These are phyloP conservation scores for Xylariaceae sp. DNA, from an alignment of 2,329 filamentous ascomycete species.

Conservation along the genomic window DNA sequence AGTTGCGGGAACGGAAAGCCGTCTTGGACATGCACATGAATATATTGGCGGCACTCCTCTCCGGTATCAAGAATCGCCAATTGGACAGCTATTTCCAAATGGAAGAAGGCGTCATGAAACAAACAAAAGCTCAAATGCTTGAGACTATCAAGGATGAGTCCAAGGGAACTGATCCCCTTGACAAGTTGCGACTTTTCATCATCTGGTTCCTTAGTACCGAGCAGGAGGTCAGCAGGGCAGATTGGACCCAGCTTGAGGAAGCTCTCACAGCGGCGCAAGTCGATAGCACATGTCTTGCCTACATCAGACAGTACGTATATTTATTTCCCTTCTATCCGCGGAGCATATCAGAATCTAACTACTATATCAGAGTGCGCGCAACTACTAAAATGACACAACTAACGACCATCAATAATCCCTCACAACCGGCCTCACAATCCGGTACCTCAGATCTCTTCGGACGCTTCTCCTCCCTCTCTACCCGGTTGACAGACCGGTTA, in stretches of 20 bases:
- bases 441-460: conserved; percentile 77
- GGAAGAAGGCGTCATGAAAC: conserved; percentile 88
- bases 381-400: conserved; percentile 98
- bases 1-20: conserved; percentile 88
- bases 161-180: conserved; percentile 77
- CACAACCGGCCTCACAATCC: conserved; percentile 55
- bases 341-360: conserved; percentile 24
- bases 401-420: conserved; percentile 75
- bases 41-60: conserved; percentile 70
- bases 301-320: conserved; percentile 70
- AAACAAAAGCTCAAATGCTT: conserved; percentile 81
- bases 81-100: conserved; percentile 94
- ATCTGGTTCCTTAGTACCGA: conserved; percentile 97
- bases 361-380: conserved; percentile 65
- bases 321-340: neutral
- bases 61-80: conserved; percentile 88
- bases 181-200: conserved; percentile 90
- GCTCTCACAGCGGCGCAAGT: conserved; percentile 70
- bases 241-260: conserved; percentile 83
- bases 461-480: conserved; percentile 87
- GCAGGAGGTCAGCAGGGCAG: conserved; percentile 73
- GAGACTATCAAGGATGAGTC: conserved; percentile 75
- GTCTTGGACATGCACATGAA: conserved; percentile 99
- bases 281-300: conserved; percentile 72
- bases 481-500: conserved; percentile 85